phyloP scores from a whole-genome alignment of 2,329 filamentous ascomycete species.

The Sclerotinia sclerotiorum region DNA sequence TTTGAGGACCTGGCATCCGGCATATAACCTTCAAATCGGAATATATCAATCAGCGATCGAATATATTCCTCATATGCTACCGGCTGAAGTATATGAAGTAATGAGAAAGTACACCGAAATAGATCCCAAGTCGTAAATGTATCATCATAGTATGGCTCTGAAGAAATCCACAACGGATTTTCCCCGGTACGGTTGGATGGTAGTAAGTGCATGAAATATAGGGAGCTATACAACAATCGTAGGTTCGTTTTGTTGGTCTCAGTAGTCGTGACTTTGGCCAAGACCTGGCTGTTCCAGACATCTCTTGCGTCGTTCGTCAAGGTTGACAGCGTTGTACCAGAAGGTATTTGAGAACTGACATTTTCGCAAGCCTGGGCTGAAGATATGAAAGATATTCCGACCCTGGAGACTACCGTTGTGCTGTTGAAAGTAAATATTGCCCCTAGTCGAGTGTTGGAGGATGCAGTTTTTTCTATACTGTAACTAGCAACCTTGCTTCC shows the following conservation, averaged over 20 bases:
- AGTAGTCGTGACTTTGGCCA: slow-evolving; percentile 62
- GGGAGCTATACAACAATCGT: slow-evolving; percentile 62
- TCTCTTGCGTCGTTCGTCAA: slow-evolving; percentile 48
- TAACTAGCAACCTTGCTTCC: slow-evolving; percentile 32
- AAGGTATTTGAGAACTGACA: slow-evolving; percentile 47
- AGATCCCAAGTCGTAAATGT: slow-evolving; percentile 67
- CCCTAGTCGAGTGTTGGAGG: slow-evolving; percentile 43
- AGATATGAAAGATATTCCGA: slow-evolving; percentile 53
- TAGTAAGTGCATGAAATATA: slow-evolving; percentile 51
- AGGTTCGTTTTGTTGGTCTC: slow-evolving; percentile 57
- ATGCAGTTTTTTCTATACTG: slow-evolving; percentile 35
- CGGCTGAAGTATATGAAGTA: slow-evolving; percentile 66
- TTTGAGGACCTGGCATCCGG: slow-evolving; percentile 67
- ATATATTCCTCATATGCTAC: slow-evolving; percentile 63
- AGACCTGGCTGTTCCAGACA: slow-evolving; percentile 61
- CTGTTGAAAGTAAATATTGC: slow-evolving; percentile 48
- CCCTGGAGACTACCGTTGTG: slow-evolving; percentile 48
- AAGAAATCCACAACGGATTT: slow-evolving; percentile 62
- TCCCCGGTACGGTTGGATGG: slow-evolving; percentile 68
- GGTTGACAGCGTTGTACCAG: slow-evolving; percentile 46
- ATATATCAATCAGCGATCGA: slow-evolving; percentile 66
- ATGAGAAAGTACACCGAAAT: slow-evolving; percentile 61
- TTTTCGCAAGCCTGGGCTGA: slow-evolving; percentile 50
- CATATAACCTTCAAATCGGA: slow-evolving; percentile 62
- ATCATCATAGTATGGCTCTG: slow-evolving; percentile 69